A percentile compares a stretch with the other conserved stretches of the same genome.
phyloP scores from a whole-genome alignment of 345 rosid genomes.

The Bruguiera sexangula region DNA sequence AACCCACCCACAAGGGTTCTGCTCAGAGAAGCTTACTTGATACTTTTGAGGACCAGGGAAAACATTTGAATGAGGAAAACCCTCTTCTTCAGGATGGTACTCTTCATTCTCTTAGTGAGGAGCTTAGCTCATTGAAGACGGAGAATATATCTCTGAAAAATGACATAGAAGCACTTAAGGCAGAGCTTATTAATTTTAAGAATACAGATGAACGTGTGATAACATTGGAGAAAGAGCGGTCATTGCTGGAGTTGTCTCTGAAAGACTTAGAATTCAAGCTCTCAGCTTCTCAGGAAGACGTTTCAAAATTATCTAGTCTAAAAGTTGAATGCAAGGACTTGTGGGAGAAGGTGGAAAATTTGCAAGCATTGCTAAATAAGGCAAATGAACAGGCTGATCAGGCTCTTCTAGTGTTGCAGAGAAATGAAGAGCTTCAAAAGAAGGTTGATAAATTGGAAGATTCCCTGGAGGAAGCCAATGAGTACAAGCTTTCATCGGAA shows the following conservation, averaged over 20 bases:
- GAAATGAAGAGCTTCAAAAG: slow-evolving; percentile 72
- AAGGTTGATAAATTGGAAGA: slow-evolving; percentile 85
- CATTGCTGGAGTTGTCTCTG: slow-evolving; percentile 57
- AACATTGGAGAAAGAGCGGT: slow-evolving; percentile 61
- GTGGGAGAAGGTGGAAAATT: slow-evolving; percentile 64
- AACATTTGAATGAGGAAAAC: slow-evolving; percentile 22
- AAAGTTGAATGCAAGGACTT: slow-evolving; percentile 70
- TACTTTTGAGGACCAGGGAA: slow-evolving; percentile 18
- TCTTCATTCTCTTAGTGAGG: slow-evolving; percentile 49
- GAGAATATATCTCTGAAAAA: slow-evolving; percentile 64
- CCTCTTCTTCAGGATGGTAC: slow-evolving; percentile 32
- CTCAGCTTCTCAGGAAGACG: slow-evolving; percentile 63
- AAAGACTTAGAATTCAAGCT: slow-evolving; percentile 72
- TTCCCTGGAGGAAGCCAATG: slow-evolving; percentile 66
- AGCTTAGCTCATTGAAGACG: slow-evolving; percentile 53
- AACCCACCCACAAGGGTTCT: slow-evolving; percentile 40
- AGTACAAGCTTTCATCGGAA: slow-evolving; percentile 68
- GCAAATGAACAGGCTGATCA: slow-evolving; percentile 84
- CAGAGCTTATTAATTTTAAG: slow-evolving; percentile 47
- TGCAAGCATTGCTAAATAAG: slow-evolving; percentile 62
- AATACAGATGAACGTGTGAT: slow-evolving; percentile 61
- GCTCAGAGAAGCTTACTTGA: slow-evolving; percentile 23
- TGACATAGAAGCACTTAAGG: slow-evolving; percentile 63
- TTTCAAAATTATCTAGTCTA: slow-evolving; percentile 56
- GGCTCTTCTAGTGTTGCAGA: slow-evolving; percentile 65